Evolutionary conservation across 2,329 filamentous ascomycete genomes (phyloP).

Genomic region (Sarocladium kiliense): DNA sequence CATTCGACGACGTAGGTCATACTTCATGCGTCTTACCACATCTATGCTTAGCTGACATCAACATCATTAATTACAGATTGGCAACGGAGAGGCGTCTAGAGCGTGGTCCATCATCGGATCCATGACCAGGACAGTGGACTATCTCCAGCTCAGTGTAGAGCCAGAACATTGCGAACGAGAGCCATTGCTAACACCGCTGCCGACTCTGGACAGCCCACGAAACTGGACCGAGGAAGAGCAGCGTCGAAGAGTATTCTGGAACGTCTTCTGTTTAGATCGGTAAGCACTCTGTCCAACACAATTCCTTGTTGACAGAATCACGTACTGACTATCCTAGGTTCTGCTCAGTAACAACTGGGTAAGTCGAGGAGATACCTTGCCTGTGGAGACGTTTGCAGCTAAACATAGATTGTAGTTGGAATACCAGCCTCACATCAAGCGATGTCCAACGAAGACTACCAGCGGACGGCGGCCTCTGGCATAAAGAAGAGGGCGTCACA

Average conservation of each 20-base stretch:
- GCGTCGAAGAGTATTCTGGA: constrained; percentile 27
- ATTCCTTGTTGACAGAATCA: neutral
- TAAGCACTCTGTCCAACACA: constrained; percentile 1
- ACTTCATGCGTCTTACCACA: neutral
- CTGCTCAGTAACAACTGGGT: constrained; percentile 20
- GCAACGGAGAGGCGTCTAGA: constrained; percentile 18
- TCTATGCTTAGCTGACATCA: neutral
- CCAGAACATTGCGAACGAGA: constrained; percentile 12
- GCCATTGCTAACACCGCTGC: constrained; percentile 19
- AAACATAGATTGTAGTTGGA: constrained; percentile 20
- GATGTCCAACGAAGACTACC: constrained; percentile 25
- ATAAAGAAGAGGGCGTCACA: constrained; percentile 28
- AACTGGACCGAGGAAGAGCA: constrained; percentile 28
- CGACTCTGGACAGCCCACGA: constrained; percentile 21
- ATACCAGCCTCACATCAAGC: constrained; percentile 25
- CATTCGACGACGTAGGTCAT: constrained; percentile 29
- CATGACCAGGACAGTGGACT: constrained; percentile 24
- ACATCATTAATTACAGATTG: constrained; percentile 18
- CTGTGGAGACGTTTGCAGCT: neutral
- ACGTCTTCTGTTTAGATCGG: constrained; percentile 26
- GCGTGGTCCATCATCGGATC: constrained; percentile 26
- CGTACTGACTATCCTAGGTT: constrained; percentile 12
- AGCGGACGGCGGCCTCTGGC: constrained; percentile 36
- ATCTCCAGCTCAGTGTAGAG: constrained; percentile 24
- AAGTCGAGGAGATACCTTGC: neutral